Percentiles rank a stretch among this genome's conserved stretches.
phyloP scores from a whole-genome alignment of 441 rosid species.

The Bocquillonia castaneifolia region DNA sequence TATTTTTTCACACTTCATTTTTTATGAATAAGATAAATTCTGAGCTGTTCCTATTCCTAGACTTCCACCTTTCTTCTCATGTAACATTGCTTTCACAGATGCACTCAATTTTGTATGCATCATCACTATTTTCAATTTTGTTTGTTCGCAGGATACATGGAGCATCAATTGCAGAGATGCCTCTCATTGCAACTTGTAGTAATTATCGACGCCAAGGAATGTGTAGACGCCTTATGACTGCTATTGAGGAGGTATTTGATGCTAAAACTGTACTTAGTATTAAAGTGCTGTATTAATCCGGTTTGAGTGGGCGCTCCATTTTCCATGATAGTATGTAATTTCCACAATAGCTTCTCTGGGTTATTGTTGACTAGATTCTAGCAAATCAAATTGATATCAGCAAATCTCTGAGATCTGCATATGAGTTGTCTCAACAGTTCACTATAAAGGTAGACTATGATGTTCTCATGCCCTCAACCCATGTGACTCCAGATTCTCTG shows the following conservation, averaged over 20 bases:
- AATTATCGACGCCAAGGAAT: conserved; percentile 86
- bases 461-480: background rate
- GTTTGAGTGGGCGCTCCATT: background rate
- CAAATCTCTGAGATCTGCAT: background rate
- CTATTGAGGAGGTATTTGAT: conserved; percentile 71
- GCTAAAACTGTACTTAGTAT: background rate
- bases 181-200: conserved; percentile 94
- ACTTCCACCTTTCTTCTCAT: background rate
- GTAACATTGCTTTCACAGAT: background rate
- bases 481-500: background rate
- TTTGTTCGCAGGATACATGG: conserved; percentile 72
- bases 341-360: background rate
- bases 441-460: background rate
- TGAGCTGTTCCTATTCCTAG: background rate
- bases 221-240: conserved; percentile 75
- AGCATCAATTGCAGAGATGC: conserved; percentile 85
- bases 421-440: too few species aligned
- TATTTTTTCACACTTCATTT: background rate
- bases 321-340: background rate
- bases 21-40: background rate
- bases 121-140: background rate
- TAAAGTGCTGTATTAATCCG: background rate
- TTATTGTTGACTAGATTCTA: background rate
- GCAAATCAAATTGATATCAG: background rate
- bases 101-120: background rate